Evolutionary conservation across 2,329 filamentous ascomycete species (phyloP).

Genomic region (Alternaria metachromatica): DNA sequence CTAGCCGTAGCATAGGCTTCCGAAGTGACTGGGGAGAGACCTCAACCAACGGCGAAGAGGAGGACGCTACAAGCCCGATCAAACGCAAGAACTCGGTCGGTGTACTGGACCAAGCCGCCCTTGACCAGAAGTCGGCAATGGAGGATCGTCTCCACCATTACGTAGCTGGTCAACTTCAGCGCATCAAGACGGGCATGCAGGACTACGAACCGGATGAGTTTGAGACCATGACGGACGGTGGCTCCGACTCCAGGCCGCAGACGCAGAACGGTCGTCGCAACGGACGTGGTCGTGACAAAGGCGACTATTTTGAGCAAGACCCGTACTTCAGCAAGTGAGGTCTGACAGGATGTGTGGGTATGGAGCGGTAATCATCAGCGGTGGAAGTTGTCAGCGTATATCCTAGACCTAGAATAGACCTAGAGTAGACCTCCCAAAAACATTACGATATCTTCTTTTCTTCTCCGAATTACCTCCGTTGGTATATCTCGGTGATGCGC

Average conservation of each 20-base stretch:
- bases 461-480: not conserved
- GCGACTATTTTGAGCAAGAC: conserved; percentile 42
- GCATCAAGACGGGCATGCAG: conserved; percentile 68
- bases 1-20: conserved; percentile 80
- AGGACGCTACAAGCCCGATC: conserved; percentile 37
- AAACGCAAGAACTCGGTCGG: conserved; percentile 57
- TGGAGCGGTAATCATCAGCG: conserved; percentile 1
- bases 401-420: conserved; percentile 33
- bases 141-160: conserved; percentile 77
- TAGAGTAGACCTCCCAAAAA: conserved; percentile 10
- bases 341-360: not conserved
- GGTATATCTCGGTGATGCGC: not conserved
- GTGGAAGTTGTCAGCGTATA: conserved; percentile 15
- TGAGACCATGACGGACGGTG: conserved; percentile 62
- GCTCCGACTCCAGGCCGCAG: conserved; percentile 27
- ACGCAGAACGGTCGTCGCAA: conserved; percentile 34
- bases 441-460: not conserved
- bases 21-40: conserved; percentile 73
- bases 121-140: conserved; percentile 45
- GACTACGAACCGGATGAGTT: conserved; percentile 67
- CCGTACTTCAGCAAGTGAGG: conserved; percentile 33
- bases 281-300: conserved; percentile 23
- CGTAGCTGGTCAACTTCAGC: conserved; percentile 79
- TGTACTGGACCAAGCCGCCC: conserved; percentile 60
- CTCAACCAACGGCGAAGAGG: conserved; percentile 46